Conservation (phyloP, 768 basidiomycete species). For the Sporobolomyces roseus region DNA sequence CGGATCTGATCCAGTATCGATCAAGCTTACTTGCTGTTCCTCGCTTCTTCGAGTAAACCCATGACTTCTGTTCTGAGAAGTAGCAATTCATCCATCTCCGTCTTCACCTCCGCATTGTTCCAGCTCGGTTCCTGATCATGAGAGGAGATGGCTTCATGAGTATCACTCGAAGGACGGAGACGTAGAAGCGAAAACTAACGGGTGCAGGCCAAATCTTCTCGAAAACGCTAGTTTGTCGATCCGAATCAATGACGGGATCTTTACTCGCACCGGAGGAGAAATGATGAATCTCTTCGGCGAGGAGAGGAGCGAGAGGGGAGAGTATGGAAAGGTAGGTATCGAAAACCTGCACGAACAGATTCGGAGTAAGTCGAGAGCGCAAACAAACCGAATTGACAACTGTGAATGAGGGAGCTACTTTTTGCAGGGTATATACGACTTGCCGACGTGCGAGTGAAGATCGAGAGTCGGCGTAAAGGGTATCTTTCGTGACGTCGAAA, state of each 20-base stretch:
- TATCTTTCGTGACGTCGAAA: slow-evolving; percentile 86
- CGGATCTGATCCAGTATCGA: too few species aligned
- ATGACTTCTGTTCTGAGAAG: slow-evolving; percentile 62
- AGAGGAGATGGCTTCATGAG: too few species aligned
- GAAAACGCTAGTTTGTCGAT: slow-evolving; percentile 62
- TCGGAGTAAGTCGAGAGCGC: too few species aligned
- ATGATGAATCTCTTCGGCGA: slow-evolving; percentile 79
- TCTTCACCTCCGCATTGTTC: slow-evolving; percentile 58
- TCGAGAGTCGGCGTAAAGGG: slow-evolving; percentile 67
- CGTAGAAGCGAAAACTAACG: slow-evolving; percentile 55
- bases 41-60: slow-evolving; percentile 68
- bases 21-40: slow-evolving; percentile 61
- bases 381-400: too few species aligned
- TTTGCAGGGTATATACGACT: slow-evolving; percentile 66
- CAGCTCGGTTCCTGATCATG: slow-evolving; percentile 64
- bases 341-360: slow-evolving; percentile 56
- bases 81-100: slow-evolving; percentile 65
- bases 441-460: slow-evolving; percentile 59
- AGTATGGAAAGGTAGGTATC: slow-evolving; percentile 57
- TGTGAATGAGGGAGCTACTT: slow-evolving; percentile 60
- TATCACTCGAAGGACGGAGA: background rate
- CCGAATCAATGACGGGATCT: slow-evolving; percentile 38
- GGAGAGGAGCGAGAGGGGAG: slow-evolving; percentile 82
- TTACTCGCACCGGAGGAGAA: slow-evolving; percentile 24
- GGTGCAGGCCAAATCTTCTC: slow-evolving; percentile 60